These are phyloP conservation scores for Colletotrichum lentis DNA, from an alignment of 2,329 filamentous ascomycete species.

Conservation along the genomic window DNA sequence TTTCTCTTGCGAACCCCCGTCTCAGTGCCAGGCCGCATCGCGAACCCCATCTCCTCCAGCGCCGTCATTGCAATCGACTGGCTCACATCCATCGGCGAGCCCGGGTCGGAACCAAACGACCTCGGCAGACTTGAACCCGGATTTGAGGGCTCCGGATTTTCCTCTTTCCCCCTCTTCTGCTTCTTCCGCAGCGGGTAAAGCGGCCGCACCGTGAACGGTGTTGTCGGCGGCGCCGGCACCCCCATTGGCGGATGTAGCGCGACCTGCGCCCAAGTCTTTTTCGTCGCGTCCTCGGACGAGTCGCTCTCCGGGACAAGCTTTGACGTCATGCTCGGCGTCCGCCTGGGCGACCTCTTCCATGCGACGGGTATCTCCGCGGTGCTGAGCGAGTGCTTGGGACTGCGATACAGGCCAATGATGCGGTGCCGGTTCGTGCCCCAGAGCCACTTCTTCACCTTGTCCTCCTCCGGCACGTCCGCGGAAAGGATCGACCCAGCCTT, in stretches of 20 bases:
- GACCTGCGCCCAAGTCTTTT: neutral
- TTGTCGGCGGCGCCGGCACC: neutral
- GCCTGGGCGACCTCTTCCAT: conserved; percentile 1
- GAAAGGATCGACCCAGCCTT: neutral
- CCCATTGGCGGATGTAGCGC: no score
- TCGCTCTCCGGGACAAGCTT: neutral
- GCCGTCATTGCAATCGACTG: neutral
- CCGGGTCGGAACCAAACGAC: fast-evolving
- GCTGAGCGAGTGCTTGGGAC: neutral
- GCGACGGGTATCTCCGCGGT: neutral
- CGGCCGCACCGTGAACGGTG: neutral
- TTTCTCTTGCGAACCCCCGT: neutral
- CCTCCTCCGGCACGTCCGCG: neutral
- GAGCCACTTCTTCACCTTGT: neutral
- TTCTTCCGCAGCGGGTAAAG: neutral
- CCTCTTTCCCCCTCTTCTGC: neutral
- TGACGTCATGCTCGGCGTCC: neutral
- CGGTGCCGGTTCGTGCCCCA: neutral
- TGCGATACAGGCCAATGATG: neutral
- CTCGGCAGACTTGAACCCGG: fast-evolving
- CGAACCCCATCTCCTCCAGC: neutral
- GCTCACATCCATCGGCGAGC: neutral
- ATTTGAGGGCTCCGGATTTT: no score
- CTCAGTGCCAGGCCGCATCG: no score
- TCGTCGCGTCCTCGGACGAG: neutral